phyloP scores from a whole-genome alignment of 129 eudicot genomes.

The Ambrosia artemisiifolia region DNA sequence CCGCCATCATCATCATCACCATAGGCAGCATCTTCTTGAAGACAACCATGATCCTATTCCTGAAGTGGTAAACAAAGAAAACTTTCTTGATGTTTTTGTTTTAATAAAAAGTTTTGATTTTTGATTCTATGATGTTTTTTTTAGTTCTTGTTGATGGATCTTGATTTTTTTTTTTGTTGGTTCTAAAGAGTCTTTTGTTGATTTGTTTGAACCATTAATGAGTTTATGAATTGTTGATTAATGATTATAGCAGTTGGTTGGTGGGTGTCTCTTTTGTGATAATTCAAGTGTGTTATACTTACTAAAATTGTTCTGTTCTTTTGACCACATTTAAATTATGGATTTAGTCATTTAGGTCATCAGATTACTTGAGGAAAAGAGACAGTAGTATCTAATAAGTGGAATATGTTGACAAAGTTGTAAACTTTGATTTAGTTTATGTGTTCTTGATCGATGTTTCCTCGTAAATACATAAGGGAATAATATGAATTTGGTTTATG shows the following conservation, averaged over 20 bases:
- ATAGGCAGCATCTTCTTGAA: conserved; percentile 39
- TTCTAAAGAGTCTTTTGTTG: background rate
- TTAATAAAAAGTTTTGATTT: background rate
- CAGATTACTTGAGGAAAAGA: background rate
- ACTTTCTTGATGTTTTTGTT: conserved; percentile 1
- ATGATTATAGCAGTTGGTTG: background rate
- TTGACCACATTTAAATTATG: conserved; percentile 9
- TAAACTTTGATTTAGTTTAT: background rate
- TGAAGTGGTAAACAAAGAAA: conserved; percentile 43
- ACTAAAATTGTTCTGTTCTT: conserved; percentile 13
- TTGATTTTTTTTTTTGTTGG: background rate
- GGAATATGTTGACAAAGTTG: background rate
- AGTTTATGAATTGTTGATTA: background rate
- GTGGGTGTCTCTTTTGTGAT: background rate
- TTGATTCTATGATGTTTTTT: conserved; percentile 3
- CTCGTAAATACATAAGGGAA: background rate
- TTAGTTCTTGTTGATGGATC: conserved; percentile 5
- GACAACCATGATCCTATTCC: conserved; percentile 63
- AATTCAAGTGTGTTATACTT: conserved; percentile 8
- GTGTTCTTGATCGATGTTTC: background rate
- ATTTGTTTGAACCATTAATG: conserved; percentile 10
- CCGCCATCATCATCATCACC: conserved; percentile 40
- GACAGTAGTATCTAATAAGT: too few relatives aligned
- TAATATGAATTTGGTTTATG: conserved; percentile 17
- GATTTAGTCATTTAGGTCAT: conserved; percentile 13